phyloP scores from a whole-genome alignment of 495 filamentous ascomycete genomes.

The Lophiotrema nucula region DNA sequence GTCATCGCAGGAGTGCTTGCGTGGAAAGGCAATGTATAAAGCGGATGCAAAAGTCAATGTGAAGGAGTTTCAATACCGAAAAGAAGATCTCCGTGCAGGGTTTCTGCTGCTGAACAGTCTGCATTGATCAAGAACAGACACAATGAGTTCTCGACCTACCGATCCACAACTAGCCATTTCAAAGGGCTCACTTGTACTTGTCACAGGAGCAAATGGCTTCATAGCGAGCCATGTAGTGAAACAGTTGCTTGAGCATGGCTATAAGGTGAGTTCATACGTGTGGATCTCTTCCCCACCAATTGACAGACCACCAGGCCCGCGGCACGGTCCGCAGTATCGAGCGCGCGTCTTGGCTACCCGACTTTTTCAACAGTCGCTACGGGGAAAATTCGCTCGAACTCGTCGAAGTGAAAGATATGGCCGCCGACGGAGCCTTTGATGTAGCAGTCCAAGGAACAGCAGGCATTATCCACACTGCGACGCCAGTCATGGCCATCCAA shows the following conservation, averaged over 20 bases:
- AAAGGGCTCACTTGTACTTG: conserved; percentile 21
- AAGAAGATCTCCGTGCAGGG: no score
- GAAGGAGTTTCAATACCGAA: no score
- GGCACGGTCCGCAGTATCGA: conserved; percentile 24
- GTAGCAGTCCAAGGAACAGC: conserved; percentile 16
- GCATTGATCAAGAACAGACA: no score
- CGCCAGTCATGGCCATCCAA: not conserved
- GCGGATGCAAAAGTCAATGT: no score
- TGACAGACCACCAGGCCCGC: conserved; percentile 19
- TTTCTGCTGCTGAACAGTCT: no score
- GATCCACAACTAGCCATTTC: not conserved
- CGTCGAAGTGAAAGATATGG: conserved; percentile 8
- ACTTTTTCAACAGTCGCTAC: conserved; percentile 10
- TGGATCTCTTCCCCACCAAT: not conserved
- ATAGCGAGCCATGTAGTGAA: conserved; percentile 40
- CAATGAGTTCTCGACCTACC: no score
- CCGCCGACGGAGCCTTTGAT: conserved; percentile 4
- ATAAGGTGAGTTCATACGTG: conserved; percentile 1
- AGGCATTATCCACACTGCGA: conserved; percentile 12
- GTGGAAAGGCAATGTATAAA: no score
- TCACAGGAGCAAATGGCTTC: conserved; percentile 43
- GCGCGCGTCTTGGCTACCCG: conserved; percentile 21
- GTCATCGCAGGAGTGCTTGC: no score
- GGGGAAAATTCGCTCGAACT: not conserved
- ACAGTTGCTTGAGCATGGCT: conserved; percentile 35